These are phyloP conservation scores for Thelonectria discophora DNA, from an alignment of 2,329 filamentous ascomycete genomes.

Conservation along the genomic window DNA sequence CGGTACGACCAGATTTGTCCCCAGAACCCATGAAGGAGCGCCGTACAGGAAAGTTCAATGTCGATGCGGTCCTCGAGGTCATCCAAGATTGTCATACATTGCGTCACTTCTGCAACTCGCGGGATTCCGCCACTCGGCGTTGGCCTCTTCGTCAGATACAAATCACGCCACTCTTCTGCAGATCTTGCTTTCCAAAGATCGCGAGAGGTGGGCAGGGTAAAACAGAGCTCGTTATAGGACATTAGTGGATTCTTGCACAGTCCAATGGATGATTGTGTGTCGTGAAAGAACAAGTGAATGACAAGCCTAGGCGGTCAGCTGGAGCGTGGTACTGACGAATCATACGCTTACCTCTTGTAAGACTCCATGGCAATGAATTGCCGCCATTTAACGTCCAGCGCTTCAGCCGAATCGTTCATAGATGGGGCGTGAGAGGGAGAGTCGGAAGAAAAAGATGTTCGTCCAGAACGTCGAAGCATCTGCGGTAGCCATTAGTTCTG, in stretches of 20 bases:
- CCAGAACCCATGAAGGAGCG: conserved; percentile 37
- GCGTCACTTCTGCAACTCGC: conserved; percentile 33
- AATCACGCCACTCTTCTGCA: conserved; percentile 34
- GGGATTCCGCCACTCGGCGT: conserved; percentile 24
- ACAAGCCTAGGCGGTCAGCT: conserved; percentile 33
- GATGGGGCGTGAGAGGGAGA: conserved; percentile 26
- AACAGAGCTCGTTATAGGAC: conserved; percentile 37
- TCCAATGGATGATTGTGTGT: conserved; percentile 36
- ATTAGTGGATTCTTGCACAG: conserved; percentile 34
- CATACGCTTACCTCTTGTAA: conserved; percentile 32
- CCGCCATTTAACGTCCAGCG: conserved; percentile 36
- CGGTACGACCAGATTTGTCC: conserved; percentile 40
- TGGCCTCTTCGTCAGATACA: conserved; percentile 27
- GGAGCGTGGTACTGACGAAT: neutral
- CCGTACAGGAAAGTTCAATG: conserved; percentile 31
- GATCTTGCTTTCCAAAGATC: conserved; percentile 36
- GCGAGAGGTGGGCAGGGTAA: conserved; percentile 32
- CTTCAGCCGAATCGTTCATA: conserved; percentile 27
- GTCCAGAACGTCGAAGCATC: conserved; percentile 36
- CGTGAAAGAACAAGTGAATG: conserved; percentile 38
- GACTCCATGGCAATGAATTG: conserved; percentile 34
- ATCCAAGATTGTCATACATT: conserved; percentile 28
- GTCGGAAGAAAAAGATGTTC: conserved; percentile 34
- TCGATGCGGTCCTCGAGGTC: conserved; percentile 34
- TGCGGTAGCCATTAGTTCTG: conserved; percentile 13